Evolutionary conservation across 225 moss, liverwort and hornwort species (phyloP), one percentile per base, ranked within the genome.

Genomic region (Rhytidiadelphus loreus): DNA sequence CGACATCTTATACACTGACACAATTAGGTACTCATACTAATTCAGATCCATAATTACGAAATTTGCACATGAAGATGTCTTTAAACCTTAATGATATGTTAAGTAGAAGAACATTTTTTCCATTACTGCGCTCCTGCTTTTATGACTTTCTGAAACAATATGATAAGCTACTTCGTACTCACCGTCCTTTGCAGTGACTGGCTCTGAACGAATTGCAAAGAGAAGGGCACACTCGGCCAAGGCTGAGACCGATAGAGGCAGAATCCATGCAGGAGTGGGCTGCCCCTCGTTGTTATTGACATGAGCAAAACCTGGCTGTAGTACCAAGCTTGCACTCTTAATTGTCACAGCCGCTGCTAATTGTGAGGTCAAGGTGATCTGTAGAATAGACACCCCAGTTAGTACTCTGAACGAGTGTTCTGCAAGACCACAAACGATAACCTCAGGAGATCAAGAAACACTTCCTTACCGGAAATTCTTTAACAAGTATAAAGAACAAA

Each of bases 331-430:
- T 58, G 96, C 96, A 89, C 94, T 94, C 85, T 87, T 80, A 46
- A 99, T 91, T 75, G 95, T 95, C 66, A 93, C 81, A 75, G 91
- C 95, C 78, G 96, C 95, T 64, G 95, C 93, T 92, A 99, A 89
- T 89, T 99, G 96, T 81, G 99, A 99, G 89, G 90, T 93, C 87
- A 99, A 94, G 43, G 95, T 96, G 69, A 97, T 95, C 99, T 99
- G 95, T 89, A 85, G 53, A 33, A 81, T 63, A 62, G 26, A 78
- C n/a, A 44, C 53, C 68, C 68, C 77, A 64, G 77, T 92, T 87
- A 92, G 60, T 61, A 53, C 18, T 74, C 52, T 83, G 73, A 58
- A 86, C 35, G n/a, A 37, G 68, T 60, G 73, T 90, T 74, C 72
- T 81, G 77, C 82, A 85, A 81, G 88, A 37, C 37, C 63, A 59